Evolutionary conservation across 805 yeast genomes (phyloP), one percentile per base, ranked within the genome.

Genomic region (Helenozyma rhizophorensis): DNA sequence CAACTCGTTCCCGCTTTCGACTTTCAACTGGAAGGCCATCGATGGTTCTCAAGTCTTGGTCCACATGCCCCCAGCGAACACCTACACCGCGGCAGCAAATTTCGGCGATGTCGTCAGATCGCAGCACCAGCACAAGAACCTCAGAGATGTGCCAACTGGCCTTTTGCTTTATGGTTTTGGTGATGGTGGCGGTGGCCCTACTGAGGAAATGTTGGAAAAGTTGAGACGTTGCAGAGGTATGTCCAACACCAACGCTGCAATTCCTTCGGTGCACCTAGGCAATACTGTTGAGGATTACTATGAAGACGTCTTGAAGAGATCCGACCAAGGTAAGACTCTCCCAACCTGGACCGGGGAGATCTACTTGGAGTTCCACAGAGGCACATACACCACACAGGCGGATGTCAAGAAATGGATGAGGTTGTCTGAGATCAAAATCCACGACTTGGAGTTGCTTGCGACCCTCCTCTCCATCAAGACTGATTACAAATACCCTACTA

Each of bases 161-260:
- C 65, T 90, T 47, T 63, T 93, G 52, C 65, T 88, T 26, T 93
- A 76, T 49, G 98, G 98, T 24, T 80, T 83, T 49, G 98, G 98
- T 50, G 98, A 90, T 56, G 98, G 98, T 48, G 98, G 98, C 41
- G 98, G 98, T 43, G 98, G 98, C 6, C 97, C 98, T 28, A 80
- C 86, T 4, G 83, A 84, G 24, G 95, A 85, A 51, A 89, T 88
- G 95, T 51, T 90, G 42, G 97, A 93, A 54, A 89, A 87, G 55
- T 70, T 90, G 51, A 78, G 97, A 53, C 78, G 97, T 48, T 81
- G 90, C 55, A 74, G 97, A 51, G 97, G 97, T 11, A 58, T 89
- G 39, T 74, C 88, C 14, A 83, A 90, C 51, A 80, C 81, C 4
- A 81, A 81, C 10, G 94, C 90, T 3, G 69, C 73, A 29, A 71